phyloP scores from a whole-genome alignment of 306 rosid species.

The Arachis stenosperma region DNA sequence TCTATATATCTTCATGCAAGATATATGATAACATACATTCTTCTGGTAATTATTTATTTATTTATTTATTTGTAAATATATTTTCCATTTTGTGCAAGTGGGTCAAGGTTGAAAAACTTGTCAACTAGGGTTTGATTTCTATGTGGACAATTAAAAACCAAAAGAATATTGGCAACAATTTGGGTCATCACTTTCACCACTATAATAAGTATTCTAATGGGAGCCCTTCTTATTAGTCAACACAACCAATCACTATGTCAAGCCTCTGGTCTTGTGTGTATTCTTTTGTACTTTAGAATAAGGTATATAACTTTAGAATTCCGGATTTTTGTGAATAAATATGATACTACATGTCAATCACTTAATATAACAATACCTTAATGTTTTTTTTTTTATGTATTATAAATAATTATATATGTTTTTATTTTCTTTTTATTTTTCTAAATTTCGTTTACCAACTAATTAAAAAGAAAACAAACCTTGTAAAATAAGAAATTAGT shows the following conservation, averaged over 20 bases:
- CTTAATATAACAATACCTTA: too few species aligned
- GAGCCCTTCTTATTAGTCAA: constrained; percentile 41
- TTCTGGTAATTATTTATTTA: background rate
- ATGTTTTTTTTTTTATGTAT: too few species aligned
- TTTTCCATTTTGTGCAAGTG: constrained; percentile 37
- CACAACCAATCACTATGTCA: constrained; percentile 47
- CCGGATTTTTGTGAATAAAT: too few species aligned
- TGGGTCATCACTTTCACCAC: constrained; percentile 48
- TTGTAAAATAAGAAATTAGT: too few species aligned
- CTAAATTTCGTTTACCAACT: too few species aligned
- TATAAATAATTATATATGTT: too few species aligned
- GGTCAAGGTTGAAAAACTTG: constrained; percentile 44
- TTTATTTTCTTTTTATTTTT: too few species aligned
- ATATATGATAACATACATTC: background rate
- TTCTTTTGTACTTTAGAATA: constrained; percentile 1
- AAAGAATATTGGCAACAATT: constrained; percentile 44
- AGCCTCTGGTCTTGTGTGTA: constrained; percentile 18
- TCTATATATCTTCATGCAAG: background rate
- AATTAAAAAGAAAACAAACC: too few species aligned
- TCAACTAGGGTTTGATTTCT: constrained; percentile 54
- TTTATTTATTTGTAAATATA: background rate
- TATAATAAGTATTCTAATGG: constrained; percentile 36
- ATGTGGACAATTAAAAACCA: constrained; percentile 41
- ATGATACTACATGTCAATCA: too few species aligned
- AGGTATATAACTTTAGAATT: background rate